These are phyloP conservation scores for Steccherinum ochraceum DNA, from an alignment of 768 basidiomycete genomes.

Conservation along the genomic window DNA sequence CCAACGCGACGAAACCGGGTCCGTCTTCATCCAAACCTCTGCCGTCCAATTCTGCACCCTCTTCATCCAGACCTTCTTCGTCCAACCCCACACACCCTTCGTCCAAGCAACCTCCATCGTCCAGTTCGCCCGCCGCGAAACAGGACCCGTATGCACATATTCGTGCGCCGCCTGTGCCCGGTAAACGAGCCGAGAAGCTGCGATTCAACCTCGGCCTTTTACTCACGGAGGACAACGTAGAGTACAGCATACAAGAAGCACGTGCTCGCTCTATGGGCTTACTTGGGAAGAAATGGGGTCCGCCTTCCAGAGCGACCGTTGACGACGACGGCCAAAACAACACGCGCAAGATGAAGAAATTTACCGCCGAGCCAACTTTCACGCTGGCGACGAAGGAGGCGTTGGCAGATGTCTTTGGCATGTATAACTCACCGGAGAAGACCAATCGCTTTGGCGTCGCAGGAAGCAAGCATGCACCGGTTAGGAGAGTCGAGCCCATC, in stretches of 20 bases:
- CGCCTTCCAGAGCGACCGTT: too few species aligned
- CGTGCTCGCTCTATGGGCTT: slow-evolving; percentile 78
- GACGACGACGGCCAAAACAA: slow-evolving; percentile 46
- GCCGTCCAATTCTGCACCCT: slow-evolving; percentile 29
- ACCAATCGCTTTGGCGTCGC: slow-evolving; percentile 43
- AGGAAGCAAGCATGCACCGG: slow-evolving; percentile 69
- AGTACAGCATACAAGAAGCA: slow-evolving; percentile 83
- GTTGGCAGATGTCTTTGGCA: slow-evolving; percentile 86
- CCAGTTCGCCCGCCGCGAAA: slow-evolving; percentile 4
- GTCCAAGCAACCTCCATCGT: slow-evolving; percentile 9
- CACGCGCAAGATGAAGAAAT: slow-evolving; percentile 23
- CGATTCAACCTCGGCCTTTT: slow-evolving; percentile 64
- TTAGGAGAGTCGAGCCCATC: slow-evolving; percentile 60
- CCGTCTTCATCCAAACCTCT: slow-evolving; percentile 24
- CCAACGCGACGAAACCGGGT: not conserved
- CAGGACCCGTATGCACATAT: slow-evolving; percentile 60
- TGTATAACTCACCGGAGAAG: slow-evolving; percentile 92
- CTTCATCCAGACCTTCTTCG: slow-evolving; percentile 27
- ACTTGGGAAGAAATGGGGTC: slow-evolving; percentile 80
- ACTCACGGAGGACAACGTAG: slow-evolving; percentile 69
- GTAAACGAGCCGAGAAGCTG: slow-evolving; percentile 66
- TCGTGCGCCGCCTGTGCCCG: slow-evolving; percentile 55
- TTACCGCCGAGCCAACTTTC: slow-evolving; percentile 62
- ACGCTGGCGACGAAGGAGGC: slow-evolving; percentile 98
- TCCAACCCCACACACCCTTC: slow-evolving; percentile 8